phyloP scores from a whole-genome alignment of 148 eudicot genomes.

The Pharnaceum exiguum region DNA sequence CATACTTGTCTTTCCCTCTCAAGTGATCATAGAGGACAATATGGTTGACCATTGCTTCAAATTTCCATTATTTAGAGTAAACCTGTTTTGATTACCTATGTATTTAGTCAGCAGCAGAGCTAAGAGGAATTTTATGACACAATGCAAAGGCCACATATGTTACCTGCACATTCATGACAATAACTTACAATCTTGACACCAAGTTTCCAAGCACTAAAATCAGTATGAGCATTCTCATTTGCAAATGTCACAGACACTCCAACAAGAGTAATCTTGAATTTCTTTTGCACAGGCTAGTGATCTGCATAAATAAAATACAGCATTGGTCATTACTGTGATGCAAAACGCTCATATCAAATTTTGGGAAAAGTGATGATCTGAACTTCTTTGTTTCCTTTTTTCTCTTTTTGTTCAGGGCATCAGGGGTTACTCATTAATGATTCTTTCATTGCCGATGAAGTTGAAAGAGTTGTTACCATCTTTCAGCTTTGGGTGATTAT shows the following conservation, averaged over 20 bases:
- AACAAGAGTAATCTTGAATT: conserved; percentile 55
- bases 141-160: conserved; percentile 17
- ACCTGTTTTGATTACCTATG: conserved; percentile 65
- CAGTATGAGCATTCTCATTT: conserved; percentile 24
- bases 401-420: too few species aligned
- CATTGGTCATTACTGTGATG: conserved; percentile 2
- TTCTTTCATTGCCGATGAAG: too few species aligned
- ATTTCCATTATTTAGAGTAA: conserved; percentile 51
- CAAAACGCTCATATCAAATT: conserved; percentile 2
- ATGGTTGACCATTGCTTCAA: conserved; percentile 55
- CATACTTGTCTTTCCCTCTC: conserved; percentile 22
- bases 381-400: too few species aligned
- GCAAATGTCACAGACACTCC: conserved; percentile 48
- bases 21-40: conserved; percentile 60
- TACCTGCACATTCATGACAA: conserved; percentile 64
- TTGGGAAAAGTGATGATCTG: too few species aligned
- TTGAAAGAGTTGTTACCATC: too few species aligned
- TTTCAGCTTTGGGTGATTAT: too few species aligned
- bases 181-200: conserved; percentile 38
- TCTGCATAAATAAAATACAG: conserved; percentile 38
- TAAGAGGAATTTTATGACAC: too few species aligned
- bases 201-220: conserved; percentile 47
- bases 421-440: too few species aligned
- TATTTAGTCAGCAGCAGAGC: conserved; percentile 35
- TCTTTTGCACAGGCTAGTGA: conserved; percentile 85